Percentiles rank a stretch among this genome's conserved stretches.
These are phyloP conservation scores for Primulina eburnea DNA, from an alignment of 257 asterid species.

Conservation along the genomic window DNA sequence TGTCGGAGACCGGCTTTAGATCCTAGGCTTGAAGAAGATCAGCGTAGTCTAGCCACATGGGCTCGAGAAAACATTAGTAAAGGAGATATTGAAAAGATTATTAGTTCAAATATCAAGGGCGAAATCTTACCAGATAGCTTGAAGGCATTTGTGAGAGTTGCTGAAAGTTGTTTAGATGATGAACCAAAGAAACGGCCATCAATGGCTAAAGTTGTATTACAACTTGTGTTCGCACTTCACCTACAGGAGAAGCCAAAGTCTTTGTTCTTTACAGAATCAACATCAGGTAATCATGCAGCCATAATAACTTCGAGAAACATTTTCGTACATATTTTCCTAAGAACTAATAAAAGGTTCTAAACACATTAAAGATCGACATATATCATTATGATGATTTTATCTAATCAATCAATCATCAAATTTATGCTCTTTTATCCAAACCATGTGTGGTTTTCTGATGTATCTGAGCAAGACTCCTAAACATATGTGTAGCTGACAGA, in stretches of 20 bases:
- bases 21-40: constrained; percentile 26
- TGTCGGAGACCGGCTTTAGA: constrained; percentile 38
- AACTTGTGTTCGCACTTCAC: neutral
- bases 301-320: too few relatives aligned
- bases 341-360: too few relatives aligned
- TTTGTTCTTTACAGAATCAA: neutral
- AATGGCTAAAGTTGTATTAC: constrained; percentile 33
- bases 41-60: constrained; percentile 31
- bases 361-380: too few relatives aligned
- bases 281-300: neutral
- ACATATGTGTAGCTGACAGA: too few relatives aligned
- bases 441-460: too few relatives aligned
- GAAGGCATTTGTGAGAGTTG: constrained; percentile 28
- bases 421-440: too few relatives aligned
- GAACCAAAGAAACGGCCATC: constrained; percentile 33
- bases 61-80: constrained; percentile 31
- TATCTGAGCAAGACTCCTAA: too few relatives aligned
- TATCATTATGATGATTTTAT: too few relatives aligned
- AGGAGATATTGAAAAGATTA: constrained; percentile 29
- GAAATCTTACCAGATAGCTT: constrained; percentile 29
- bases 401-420: too few relatives aligned
- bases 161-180: constrained; percentile 30
- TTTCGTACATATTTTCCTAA: too few relatives aligned
- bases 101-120: constrained; percentile 24
- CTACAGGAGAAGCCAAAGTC: neutral